These are phyloP conservation scores for Porcisia hertigi DNA, from an alignment of 208 protist genomes.

Conservation along the genomic window DNA sequence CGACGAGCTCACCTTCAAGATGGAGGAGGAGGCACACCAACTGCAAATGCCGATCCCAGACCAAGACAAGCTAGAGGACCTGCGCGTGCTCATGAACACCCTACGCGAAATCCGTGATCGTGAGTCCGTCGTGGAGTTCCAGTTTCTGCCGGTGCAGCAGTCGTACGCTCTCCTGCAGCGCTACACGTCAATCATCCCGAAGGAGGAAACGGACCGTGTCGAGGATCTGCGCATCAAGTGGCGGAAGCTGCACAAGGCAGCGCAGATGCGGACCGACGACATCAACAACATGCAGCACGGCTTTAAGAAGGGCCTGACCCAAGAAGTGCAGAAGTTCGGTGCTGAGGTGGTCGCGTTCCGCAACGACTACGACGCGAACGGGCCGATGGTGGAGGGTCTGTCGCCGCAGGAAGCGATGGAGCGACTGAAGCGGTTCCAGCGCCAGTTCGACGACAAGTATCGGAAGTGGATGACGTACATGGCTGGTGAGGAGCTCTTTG, in stretches of 20 bases:
- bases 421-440: slow-evolving; percentile 95
- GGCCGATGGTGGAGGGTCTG: slow-evolving; percentile 95
- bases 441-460: slow-evolving; percentile 95
- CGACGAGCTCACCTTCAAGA: slow-evolving; percentile 89
- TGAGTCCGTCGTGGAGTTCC: slow-evolving; percentile 93
- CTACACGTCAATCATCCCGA: slow-evolving; percentile 92
- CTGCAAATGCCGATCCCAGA: slow-evolving; percentile 93
- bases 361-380: slow-evolving; percentile 95
- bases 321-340: slow-evolving; percentile 93
- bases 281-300: slow-evolving; percentile 92
- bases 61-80: slow-evolving; percentile 93
- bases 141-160: slow-evolving; percentile 94
- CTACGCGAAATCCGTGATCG: slow-evolving; percentile 91
- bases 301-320: slow-evolving; percentile 94
- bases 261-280: slow-evolving; percentile 81
- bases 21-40: slow-evolving; percentile 92
- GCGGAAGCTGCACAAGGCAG: slow-evolving; percentile 87
- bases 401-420: slow-evolving; percentile 94
- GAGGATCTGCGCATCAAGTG: slow-evolving; percentile 93
- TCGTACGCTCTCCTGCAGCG: slow-evolving; percentile 92
- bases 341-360: slow-evolving; percentile 93
- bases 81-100: slow-evolving; percentile 94
- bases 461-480: slow-evolving; percentile 93
- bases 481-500: slow-evolving; percentile 96
- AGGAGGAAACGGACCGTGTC: slow-evolving; percentile 96